These are phyloP conservation scores for Stylonectria norvegica DNA, from an alignment of 2,329 filamentous ascomycete species.

Conservation along the genomic window DNA sequence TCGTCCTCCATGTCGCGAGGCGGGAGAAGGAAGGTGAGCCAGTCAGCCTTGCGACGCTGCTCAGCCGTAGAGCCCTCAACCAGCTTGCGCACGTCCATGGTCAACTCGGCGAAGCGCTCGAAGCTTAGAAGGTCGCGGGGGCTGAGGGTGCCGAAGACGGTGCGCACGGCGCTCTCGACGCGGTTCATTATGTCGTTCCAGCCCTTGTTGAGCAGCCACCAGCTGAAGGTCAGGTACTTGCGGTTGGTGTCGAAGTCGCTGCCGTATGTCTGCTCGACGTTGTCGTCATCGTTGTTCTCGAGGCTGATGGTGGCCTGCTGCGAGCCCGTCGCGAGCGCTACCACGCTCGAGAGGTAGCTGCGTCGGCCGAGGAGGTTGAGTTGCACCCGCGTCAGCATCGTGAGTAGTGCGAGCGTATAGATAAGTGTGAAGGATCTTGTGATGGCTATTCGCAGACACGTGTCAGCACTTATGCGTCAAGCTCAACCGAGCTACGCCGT, in stretches of 20 bases:
- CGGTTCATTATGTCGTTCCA: slow-evolving; percentile 79
- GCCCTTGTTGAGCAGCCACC: slow-evolving; percentile 92
- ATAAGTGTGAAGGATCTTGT: slow-evolving; percentile 87
- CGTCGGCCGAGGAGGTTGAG: slow-evolving; percentile 93
- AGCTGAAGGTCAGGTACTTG: slow-evolving; percentile 92
- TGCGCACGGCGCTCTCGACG: slow-evolving; percentile 80
- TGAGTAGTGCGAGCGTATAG: slow-evolving; percentile 85
- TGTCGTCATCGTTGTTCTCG: slow-evolving; percentile 91
- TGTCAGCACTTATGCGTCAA: slow-evolving; percentile 10
- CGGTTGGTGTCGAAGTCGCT: slow-evolving; percentile 96
- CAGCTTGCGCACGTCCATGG: slow-evolving; percentile 76
- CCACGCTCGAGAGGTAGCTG: slow-evolving; percentile 93
- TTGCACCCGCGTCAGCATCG: slow-evolving; percentile 89
- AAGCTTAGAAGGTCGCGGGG: slow-evolving; percentile 85
- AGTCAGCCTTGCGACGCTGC: slow-evolving; percentile 51
- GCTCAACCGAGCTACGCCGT: background rate
- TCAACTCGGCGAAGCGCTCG: slow-evolving; percentile 73
- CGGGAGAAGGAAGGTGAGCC: slow-evolving; percentile 83
- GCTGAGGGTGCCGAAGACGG: slow-evolving; percentile 85
- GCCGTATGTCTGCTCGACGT: slow-evolving; percentile 75
- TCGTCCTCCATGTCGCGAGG: slow-evolving; percentile 73
- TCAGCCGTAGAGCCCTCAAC: slow-evolving; percentile 64
- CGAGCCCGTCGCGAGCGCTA: slow-evolving; percentile 77
- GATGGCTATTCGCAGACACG: slow-evolving; percentile 58
- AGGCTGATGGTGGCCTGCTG: slow-evolving; percentile 76